These are phyloP conservation scores for Vitis amurensis DNA, from an alignment of 164 flowering plant species.

Conservation along the genomic window DNA sequence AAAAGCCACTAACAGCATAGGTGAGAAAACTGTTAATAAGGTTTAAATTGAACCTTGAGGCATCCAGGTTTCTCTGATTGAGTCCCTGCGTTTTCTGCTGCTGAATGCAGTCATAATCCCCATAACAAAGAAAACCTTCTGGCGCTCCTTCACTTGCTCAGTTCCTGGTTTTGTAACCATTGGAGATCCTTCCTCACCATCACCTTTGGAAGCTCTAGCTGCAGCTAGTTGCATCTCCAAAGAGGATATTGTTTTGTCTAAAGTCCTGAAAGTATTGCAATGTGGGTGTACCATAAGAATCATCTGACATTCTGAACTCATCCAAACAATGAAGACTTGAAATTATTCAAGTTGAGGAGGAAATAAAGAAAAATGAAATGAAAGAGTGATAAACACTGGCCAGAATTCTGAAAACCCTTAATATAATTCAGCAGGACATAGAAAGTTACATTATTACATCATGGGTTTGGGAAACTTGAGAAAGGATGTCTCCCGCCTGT, in stretches of 20 bases:
- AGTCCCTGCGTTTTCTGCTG: constrained; percentile 87
- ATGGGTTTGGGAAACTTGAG: constrained; percentile 72
- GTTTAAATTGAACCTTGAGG: constrained; percentile 59
- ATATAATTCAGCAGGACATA: constrained; percentile 8
- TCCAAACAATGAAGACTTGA: not conserved
- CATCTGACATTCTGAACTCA: constrained; percentile 1
- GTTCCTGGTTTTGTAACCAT: constrained; percentile 25
- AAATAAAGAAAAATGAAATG: not conserved
- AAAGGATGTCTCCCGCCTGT: constrained; percentile 52
- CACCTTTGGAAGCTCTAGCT: constrained; percentile 67
- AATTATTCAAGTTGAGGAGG: no score
- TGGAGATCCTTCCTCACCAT: constrained; percentile 45
- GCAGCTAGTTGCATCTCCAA: constrained; percentile 84
- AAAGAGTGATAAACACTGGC: no score
- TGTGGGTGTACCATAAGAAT: constrained; percentile 8
- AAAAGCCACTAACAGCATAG: not conserved
- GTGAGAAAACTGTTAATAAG: not conserved
- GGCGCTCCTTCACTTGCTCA: constrained; percentile 42
- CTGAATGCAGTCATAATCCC: constrained; percentile 96
- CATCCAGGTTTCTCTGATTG: constrained; percentile 94
- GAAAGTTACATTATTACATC: constrained; percentile 64
- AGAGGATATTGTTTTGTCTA: constrained; percentile 83
- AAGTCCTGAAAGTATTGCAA: constrained; percentile 51
- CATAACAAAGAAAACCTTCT: constrained; percentile 80
- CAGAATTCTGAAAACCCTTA: not conserved